phyloP scores from a whole-genome alignment of 768 basidiomycete species.

The Suillus fuscotomentosus region DNA sequence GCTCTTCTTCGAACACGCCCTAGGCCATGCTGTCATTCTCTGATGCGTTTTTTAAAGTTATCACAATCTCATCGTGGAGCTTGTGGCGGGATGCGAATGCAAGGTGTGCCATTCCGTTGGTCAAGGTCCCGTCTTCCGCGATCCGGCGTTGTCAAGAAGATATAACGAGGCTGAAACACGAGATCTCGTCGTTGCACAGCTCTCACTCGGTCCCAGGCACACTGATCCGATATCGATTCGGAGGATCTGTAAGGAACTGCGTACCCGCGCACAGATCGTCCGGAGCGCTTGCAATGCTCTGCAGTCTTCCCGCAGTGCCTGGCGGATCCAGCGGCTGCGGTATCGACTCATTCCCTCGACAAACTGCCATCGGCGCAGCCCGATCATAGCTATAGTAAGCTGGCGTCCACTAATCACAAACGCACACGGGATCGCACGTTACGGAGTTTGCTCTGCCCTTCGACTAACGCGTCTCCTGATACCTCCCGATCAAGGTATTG shows the following conservation, averaged over 20 bases:
- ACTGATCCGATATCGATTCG: slow-evolving; percentile 1
- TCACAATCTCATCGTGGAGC: slow-evolving; percentile 7
- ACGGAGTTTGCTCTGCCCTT: neutral
- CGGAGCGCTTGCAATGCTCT: neutral
- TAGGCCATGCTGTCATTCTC: neutral
- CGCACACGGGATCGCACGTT: neutral
- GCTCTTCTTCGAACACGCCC: slow-evolving; percentile 1
- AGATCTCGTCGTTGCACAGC: neutral
- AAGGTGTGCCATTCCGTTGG: neutral
- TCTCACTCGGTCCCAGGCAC: neutral
- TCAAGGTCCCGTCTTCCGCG: neutral
- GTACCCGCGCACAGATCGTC: neutral
- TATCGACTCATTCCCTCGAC: neutral
- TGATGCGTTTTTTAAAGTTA: neutral
- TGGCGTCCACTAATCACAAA: neutral
- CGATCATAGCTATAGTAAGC: neutral
- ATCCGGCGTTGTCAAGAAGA: neutral
- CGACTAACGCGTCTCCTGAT: neutral
- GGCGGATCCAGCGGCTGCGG: neutral
- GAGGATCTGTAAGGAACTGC: neutral
- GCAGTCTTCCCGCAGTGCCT: neutral
- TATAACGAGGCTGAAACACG: neutral
- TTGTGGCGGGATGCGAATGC: no score
- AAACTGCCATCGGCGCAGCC: neutral
- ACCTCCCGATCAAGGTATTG: neutral